Conservation (phyloP, 495 filamentous ascomycete genomes). For the Penicillium parvum region DNA sequence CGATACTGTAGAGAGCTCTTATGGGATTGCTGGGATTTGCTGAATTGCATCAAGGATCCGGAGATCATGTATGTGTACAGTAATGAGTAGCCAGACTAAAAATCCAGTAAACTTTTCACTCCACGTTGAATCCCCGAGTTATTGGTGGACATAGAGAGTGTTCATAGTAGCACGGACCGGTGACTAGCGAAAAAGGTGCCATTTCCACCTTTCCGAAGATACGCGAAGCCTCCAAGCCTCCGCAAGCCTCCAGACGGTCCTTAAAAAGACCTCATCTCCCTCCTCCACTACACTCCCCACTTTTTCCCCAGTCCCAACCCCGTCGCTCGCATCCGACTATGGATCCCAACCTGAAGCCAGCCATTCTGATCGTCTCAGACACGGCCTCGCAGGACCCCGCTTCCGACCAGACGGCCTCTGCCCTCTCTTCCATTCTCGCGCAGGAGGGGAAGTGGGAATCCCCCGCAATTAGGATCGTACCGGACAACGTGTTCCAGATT, state of each 20-base stretch:
- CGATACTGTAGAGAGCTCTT: slow-evolving; percentile 27
- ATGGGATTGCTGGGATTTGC: slow-evolving; percentile 26
- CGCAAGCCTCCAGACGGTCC: no score
- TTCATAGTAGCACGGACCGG: slow-evolving; percentile 13
- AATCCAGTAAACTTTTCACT: neutral
- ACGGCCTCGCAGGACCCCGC: slow-evolving; percentile 82
- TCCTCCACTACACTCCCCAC: no score
- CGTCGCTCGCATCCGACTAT: slow-evolving; percentile 14
- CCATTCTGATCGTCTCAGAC: slow-evolving; percentile 86
- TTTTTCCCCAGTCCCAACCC: slow-evolving; percentile 11
- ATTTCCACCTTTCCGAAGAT: no score
- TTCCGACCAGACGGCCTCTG: slow-evolving; percentile 64
- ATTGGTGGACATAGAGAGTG: no score
- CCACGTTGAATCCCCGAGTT: neutral
- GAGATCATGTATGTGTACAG: slow-evolving; percentile 35
- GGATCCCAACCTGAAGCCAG: slow-evolving; percentile 38
- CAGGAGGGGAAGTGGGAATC: slow-evolving; percentile 68
- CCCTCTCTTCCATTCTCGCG: slow-evolving; percentile 63
- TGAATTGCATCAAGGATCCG: slow-evolving; percentile 28
- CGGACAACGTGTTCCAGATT: slow-evolving; percentile 71
- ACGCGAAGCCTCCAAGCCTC: no score
- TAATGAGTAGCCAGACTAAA: slow-evolving; percentile 20
- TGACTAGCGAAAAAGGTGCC: slow-evolving; percentile 9
- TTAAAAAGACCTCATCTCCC: slow-evolving; percentile 1
- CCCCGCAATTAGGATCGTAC: slow-evolving; percentile 67